Evolutionary conservation across 1,284 basidiomycete species (phyloP).

Genomic region (Anthracocystis walkeri): DNA sequence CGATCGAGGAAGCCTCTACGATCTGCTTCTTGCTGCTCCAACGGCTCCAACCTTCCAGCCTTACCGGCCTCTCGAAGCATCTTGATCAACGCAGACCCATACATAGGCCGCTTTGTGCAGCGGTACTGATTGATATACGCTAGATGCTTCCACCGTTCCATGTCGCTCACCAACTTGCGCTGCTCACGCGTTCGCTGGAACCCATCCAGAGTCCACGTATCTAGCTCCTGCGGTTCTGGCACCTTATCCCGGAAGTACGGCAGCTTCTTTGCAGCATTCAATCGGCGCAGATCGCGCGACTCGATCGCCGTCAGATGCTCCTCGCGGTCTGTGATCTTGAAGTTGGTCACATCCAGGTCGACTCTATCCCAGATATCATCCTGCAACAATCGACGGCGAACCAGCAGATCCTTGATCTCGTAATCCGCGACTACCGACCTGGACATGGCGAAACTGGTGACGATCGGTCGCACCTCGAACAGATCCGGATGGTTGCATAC

Average conservation of each 20-base stretch:
- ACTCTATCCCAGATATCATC: slow-evolving; percentile 73
- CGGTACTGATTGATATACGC: slow-evolving; percentile 82
- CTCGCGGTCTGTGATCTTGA: slow-evolving; percentile 75
- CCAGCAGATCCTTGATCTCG: slow-evolving; percentile 88
- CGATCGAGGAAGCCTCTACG: slow-evolving; percentile 76
- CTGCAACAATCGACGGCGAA: slow-evolving; percentile 78
- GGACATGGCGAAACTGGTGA: slow-evolving; percentile 89
- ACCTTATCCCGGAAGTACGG: slow-evolving; percentile 68
- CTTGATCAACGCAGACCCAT: slow-evolving; percentile 71
- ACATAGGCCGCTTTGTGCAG: slow-evolving; percentile 76
- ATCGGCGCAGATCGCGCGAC: slow-evolving; percentile 75
- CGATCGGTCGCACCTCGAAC: slow-evolving; percentile 92
- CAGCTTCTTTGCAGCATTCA: slow-evolving; percentile 81
- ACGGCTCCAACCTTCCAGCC: slow-evolving; percentile 18
- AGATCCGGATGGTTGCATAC: slow-evolving; percentile 92
- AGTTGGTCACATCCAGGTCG: slow-evolving; percentile 77
- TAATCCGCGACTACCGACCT: slow-evolving; percentile 84
- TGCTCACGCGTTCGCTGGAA: slow-evolving; percentile 77
- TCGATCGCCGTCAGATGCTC: slow-evolving; percentile 72
- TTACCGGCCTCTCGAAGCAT: slow-evolving; percentile 31
- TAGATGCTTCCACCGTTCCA: slow-evolving; percentile 79
- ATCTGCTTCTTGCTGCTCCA: slow-evolving; percentile 56
- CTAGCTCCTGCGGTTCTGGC: slow-evolving; percentile 74
- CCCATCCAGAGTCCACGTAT: slow-evolving; percentile 81
- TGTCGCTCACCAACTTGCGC: slow-evolving; percentile 73